Percentiles rank a stretch among this genome's conserved stretches.
Conservation (phyloP, 371 early-diverging fungal genomes). For the Circinella umbellata region DNA sequence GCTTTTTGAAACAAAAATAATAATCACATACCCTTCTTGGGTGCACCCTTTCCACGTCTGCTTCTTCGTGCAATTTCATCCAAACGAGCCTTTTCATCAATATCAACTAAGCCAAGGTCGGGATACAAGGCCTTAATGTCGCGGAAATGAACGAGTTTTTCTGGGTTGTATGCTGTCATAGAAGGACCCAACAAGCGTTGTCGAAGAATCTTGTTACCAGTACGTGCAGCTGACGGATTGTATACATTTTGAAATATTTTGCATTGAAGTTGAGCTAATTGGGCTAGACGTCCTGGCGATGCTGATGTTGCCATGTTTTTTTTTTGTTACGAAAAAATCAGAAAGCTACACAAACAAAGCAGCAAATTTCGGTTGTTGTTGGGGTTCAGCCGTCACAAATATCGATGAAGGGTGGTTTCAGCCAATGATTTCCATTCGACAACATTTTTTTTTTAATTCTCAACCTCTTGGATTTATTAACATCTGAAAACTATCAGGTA, state of each 20-base stretch:
- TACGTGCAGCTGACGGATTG: conserved; percentile 74
- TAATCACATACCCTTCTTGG: conserved; percentile 71
- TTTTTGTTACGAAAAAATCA: background rate
- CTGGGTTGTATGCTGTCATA: conserved; percentile 71
- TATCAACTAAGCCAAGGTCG: conserved; percentile 63
- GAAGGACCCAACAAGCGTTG: conserved; percentile 70
- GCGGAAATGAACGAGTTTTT: conserved; percentile 60
- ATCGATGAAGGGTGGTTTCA: too few relatives aligned
- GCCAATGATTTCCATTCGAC: too few relatives aligned
- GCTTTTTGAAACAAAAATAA: background rate
- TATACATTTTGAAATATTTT: conserved; percentile 73
- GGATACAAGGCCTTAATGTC: conserved; percentile 66
- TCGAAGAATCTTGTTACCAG: conserved; percentile 77
- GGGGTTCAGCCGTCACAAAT: too few relatives aligned
- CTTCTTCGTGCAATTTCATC: conserved; percentile 72
- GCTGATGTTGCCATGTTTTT: conserved; percentile 14
- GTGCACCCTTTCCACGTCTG: conserved; percentile 83
- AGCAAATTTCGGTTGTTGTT: too few relatives aligned
- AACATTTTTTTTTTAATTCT: too few relatives aligned
- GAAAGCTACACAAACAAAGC: too few relatives aligned
- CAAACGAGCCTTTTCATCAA: conserved; percentile 70
- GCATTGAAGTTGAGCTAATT: conserved; percentile 67
- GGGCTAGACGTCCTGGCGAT: conserved; percentile 40
- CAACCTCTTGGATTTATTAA: too few relatives aligned
- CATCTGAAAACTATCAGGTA: too few relatives aligned